Conservation (phyloP, 78 protist species). For the Planoprotostelium fungivorum region DNA sequence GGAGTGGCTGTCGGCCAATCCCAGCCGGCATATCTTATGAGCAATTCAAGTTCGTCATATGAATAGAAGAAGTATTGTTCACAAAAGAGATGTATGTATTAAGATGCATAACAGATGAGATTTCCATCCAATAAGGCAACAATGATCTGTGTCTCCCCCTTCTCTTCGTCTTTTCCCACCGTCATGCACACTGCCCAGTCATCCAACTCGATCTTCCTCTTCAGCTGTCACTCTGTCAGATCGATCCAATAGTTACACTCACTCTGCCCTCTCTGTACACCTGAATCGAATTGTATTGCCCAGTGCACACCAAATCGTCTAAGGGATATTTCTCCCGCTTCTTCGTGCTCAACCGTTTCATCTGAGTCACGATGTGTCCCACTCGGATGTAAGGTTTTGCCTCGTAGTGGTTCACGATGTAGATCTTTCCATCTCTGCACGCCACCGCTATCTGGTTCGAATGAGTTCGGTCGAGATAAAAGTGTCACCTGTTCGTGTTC, state of each 20-base stretch:
- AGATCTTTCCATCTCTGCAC: neutral
- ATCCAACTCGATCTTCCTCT: neutral
- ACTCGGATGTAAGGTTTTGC: neutral
- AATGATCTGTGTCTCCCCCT: neutral
- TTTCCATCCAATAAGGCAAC: neutral
- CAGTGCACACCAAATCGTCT: neutral
- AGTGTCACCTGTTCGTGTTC: neutral
- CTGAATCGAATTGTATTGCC: neutral
- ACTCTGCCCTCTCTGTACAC: neutral
- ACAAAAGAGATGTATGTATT: too few relatives aligned
- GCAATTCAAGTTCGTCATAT: too few relatives aligned
- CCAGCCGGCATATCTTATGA: neutral
- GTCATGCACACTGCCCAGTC: neutral
- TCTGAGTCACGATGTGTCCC: neutral
- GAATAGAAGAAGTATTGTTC: too few relatives aligned
- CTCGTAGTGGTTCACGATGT: neutral
- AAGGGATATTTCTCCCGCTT: neutral
- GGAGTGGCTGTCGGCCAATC: neutral
- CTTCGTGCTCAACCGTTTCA: neutral
- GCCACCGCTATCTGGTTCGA: neutral
- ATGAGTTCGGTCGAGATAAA: neutral
- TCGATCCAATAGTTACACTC: neutral
- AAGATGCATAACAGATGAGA: too few relatives aligned
- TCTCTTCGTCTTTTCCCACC: neutral
- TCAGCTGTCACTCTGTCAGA: neutral